phyloP scores from a whole-genome alignment of 2,329 filamentous ascomycete species.

The Ophiostoma sp. region DNA sequence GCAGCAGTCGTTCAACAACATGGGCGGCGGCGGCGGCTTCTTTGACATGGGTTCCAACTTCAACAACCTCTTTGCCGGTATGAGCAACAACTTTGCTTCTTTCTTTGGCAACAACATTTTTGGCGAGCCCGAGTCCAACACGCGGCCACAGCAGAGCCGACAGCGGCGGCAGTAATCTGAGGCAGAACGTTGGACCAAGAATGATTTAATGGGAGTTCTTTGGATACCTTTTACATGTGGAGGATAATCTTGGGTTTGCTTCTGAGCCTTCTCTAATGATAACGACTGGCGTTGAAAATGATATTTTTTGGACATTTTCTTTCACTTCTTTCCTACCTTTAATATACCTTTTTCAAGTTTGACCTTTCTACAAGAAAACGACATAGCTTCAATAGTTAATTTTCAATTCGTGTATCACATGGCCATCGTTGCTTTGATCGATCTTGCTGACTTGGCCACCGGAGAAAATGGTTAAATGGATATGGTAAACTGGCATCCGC shows the following conservation, averaged over 20 bases:
- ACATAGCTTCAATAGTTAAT: not conserved
- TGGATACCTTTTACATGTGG: not conserved
- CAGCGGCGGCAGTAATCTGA: not conserved
- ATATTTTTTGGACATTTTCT: not conserved
- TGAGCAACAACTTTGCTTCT: not conserved
- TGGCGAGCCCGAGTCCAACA: not conserved
- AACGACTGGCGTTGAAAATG: not conserved
- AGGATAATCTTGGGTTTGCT: not conserved
- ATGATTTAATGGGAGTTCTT: not conserved
- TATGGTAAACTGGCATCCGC: not conserved
- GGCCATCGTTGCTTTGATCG: not conserved
- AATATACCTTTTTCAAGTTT: not conserved
- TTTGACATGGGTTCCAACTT: not conserved
- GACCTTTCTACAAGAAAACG: not conserved
- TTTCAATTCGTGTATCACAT: not conserved
- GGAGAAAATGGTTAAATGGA: slow-evolving; percentile 13
- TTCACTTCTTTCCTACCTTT: not conserved
- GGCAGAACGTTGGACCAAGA: not conserved
- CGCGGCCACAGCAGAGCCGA: slow-evolving; percentile 1
- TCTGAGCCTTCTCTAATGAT: not conserved
- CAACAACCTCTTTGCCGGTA: not conserved
- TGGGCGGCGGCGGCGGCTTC: not conserved
- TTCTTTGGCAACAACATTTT: not conserved
- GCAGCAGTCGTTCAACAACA: not conserved
- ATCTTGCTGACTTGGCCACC: not conserved